Percentiles rank a stretch among this genome's conserved stretches.
Evolutionary conservation across 1,284 basidiomycete genomes (phyloP).

Genomic region (Pseudozyma hubeiensis): DNA sequence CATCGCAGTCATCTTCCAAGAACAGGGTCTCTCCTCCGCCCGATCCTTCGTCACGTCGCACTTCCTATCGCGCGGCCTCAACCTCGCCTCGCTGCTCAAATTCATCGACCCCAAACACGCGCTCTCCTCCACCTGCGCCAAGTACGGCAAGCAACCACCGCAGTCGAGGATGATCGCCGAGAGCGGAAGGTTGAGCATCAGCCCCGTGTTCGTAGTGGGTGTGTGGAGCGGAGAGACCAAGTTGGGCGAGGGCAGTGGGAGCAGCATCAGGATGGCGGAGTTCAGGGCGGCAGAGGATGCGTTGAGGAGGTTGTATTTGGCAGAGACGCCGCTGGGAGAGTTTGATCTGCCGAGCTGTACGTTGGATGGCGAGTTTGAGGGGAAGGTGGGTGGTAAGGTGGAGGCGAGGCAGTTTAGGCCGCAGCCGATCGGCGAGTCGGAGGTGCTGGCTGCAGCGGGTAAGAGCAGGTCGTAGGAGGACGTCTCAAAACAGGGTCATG

Average conservation of each 20-base stretch:
- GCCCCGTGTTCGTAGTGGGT: conserved; percentile 91
- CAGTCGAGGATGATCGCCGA: conserved; percentile 82
- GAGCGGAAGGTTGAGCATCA: conserved; percentile 87
- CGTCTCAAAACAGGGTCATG: background rate
- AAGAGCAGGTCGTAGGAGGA: conserved; percentile 13
- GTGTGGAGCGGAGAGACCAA: conserved; percentile 85
- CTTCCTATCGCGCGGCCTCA: conserved; percentile 70
- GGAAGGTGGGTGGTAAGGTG: conserved; percentile 8
- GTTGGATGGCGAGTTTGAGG: conserved; percentile 53
- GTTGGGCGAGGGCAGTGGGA: conserved; percentile 94
- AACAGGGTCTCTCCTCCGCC: conserved; percentile 62
- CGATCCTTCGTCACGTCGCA: conserved; percentile 53
- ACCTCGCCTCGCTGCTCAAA: conserved; percentile 82
- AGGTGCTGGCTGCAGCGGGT: conserved; percentile 42
- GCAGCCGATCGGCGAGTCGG: conserved; percentile 35
- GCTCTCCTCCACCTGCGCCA: conserved; percentile 65
- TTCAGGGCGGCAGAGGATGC: conserved; percentile 89
- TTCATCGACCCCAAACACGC: conserved; percentile 73
- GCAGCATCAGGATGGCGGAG: conserved; percentile 93
- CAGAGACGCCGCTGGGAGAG: conserved; percentile 73
- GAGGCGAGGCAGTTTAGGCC: conserved; percentile 9
- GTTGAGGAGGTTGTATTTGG: conserved; percentile 80
- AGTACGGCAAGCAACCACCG: conserved; percentile 63
- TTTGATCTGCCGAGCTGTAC: conserved; percentile 68
- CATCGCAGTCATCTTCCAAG: conserved; percentile 73